phyloP scores from a whole-genome alignment of 1,284 basidiomycete species.

The Inonotus hispidus region DNA sequence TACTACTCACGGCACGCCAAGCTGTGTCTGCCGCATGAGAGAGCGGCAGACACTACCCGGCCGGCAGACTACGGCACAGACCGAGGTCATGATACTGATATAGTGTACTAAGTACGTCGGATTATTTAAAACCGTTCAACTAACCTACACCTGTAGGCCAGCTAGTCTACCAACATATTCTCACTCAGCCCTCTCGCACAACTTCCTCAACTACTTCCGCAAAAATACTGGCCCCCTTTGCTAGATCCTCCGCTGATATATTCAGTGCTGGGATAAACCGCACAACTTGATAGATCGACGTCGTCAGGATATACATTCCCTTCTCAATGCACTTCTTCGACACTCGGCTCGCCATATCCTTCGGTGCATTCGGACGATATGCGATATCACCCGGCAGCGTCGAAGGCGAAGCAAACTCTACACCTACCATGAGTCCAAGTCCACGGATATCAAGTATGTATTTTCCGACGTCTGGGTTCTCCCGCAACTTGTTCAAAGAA shows the following conservation, averaged over 20 bases:
- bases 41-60: neutral
- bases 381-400: slow-evolving; percentile 40
- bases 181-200: slow-evolving; percentile 42
- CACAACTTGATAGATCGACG: slow-evolving; percentile 74
- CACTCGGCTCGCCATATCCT: slow-evolving; percentile 68
- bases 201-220: slow-evolving; percentile 58
- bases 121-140: too few relatives aligned
- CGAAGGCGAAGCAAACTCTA: slow-evolving; percentile 70
- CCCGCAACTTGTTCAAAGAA: slow-evolving; percentile 50
- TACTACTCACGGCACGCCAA: neutral
- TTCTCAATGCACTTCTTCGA: slow-evolving; percentile 79
- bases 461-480: slow-evolving; percentile 44
- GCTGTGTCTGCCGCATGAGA: neutral
- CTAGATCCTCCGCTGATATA: slow-evolving; percentile 57
- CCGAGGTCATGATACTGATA: neutral
- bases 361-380: slow-evolving; percentile 41
- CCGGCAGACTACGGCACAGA: neutral
- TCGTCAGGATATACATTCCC: slow-evolving; percentile 77
- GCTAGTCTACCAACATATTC: neutral
- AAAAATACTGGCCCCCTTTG: slow-evolving; percentile 55
- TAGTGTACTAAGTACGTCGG: too few relatives aligned
- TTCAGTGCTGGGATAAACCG: slow-evolving; percentile 76
- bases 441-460: slow-evolving; percentile 77
- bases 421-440: slow-evolving; percentile 72
- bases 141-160: neutral